Base-by-base conservation (phyloP, 495 filamentous ascomycete genomes). In the Pyronema omphalodes region DNA sequence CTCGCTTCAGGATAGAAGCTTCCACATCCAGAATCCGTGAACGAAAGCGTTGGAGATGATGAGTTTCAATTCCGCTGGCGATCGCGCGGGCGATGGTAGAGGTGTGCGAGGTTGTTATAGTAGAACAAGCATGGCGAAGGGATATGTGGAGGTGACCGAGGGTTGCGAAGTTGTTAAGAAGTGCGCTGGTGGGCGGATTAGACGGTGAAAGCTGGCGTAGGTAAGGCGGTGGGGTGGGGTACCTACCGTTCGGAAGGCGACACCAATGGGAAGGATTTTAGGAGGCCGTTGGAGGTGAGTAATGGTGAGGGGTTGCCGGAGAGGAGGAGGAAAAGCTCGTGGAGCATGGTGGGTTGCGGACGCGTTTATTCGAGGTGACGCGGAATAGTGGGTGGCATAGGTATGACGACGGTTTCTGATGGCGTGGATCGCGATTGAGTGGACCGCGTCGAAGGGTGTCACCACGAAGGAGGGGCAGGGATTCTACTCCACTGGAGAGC, bases 311-410 rank as follows among this genome's bases (percentile, higher is more conserved):
- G 81, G 69, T 94, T 85, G 51, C 89, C 89, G 58, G 87, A 91
- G 67, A 98, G 82, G 64, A 85, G 85, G 66, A 98, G 81, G 60
- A 98, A 76, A 69, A 98, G 81, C 71, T 98, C 91, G 73, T 96
- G 89, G 64, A 96, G 82, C 89, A 96, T 96, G 23, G 23, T 29
- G 23, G 23, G 23, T 29, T 2, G 23, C 2, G 5, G 23, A 29
- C 23, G 23, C 23, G 23, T 29, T 29, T 29, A 29, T 29, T 29
- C 23, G 5, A 29, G 23, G 23, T 29, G 23, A 29, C 23, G 23
- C 23, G 23, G 23, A 29, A 29, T 29, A 1, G 23, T 29, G 23
- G 5, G 23, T 29, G 23, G 23, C 23, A 29, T 29, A 29, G 23
- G 23, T 29, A 29, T 29, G 23, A 29, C 23, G 23, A 29, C 23